A percentile compares a stretch with the other conserved stretches of the same genome.
These are phyloP conservation scores for Podospora anserina DNA, from an alignment of 495 filamentous ascomycete genomes.

Conservation along the genomic window DNA sequence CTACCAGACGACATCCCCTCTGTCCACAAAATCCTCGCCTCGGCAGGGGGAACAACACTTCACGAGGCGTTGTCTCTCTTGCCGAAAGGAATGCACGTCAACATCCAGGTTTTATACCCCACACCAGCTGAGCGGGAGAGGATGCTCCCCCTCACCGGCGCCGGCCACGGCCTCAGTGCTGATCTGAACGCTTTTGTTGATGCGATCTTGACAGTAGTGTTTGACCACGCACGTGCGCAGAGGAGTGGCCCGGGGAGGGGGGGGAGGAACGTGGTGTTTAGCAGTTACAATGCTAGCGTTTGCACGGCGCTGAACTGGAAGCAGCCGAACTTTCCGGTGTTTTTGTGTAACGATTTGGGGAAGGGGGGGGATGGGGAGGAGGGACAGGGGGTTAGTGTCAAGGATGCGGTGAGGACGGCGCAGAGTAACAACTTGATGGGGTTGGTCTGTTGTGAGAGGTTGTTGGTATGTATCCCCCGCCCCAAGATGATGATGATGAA, in stretches of 20 bases:
- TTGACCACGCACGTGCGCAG: conserved; percentile 80
- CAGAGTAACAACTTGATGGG: conserved; percentile 98
- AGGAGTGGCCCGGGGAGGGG: conserved; percentile 37
- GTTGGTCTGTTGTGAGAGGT: conserved; percentile 77
- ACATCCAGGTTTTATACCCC: conserved; percentile 84
- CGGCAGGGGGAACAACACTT: conserved; percentile 65
- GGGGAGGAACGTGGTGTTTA: conserved; percentile 85
- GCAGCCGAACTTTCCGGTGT: conserved; percentile 95
- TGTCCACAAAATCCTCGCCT: conserved; percentile 65
- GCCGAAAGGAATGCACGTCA: conserved; percentile 73
- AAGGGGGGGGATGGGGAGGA: conserved; percentile 26
- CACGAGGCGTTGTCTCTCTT: conserved; percentile 69
- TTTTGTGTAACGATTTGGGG: conserved; percentile 90
- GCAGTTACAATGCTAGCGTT: conserved; percentile 80
- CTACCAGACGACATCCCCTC: conserved; percentile 57
- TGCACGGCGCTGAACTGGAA: conserved; percentile 98
- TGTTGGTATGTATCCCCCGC: conserved; percentile 62
- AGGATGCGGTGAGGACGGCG: conserved; percentile 90
- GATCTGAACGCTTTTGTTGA: conserved; percentile 88
- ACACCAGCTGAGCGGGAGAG: conserved; percentile 63
- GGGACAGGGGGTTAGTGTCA: conserved; percentile 59
- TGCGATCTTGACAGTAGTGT: conserved; percentile 75
- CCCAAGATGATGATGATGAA: neutral
- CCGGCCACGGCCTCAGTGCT: conserved; percentile 59
- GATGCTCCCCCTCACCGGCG: conserved; percentile 39